Evolutionary conservation across 108 stramenopile species (phyloP), one percentile per base, ranked within the genome.

Genomic region (Seminavis robusta): DNA sequence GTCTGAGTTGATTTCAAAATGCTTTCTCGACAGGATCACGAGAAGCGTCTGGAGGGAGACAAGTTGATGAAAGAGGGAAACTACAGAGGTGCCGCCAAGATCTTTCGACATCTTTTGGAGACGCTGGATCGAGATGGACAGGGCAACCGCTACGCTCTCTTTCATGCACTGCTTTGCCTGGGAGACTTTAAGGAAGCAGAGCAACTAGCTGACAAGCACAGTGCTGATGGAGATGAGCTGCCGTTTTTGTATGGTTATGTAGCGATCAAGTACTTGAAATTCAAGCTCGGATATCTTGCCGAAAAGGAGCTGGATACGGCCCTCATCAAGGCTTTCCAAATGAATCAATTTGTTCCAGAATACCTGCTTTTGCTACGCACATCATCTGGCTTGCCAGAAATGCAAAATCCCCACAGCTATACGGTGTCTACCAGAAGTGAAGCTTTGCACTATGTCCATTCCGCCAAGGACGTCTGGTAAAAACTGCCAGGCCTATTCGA

Each of bases 31-130:
- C n/a, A n/a, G n/a, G n/a, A n/a, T n/a, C n/a, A n/a, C n/a, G n/a
- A n/a, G n/a, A n/a, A n/a, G n/a, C n/a, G n/a, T n/a, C n/a, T n/a
- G n/a, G n/a, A n/a, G n/a, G n/a, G n/a, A n/a, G n/a, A n/a, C n/a
- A n/a, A n/a, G n/a, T n/a, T n/a, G n/a, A n/a, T n/a, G n/a, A n/a
- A n/a, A n/a, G n/a, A n/a, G 9, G 41, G 41, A 4, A 42, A 42
- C 17, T 9, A 42, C 41, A 4, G 11, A 16, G 51, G 33, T 15
- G 51, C 51, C 16, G 29, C 33, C 29, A n/a, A 52, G 32, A 33
- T 17, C 11, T 52, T 33, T 33, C 51, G 21, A 33, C 33, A 33
- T n/a, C 21, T 52, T 8, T 33, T 52, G 13, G 33, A 52, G 13
- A 33, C 33, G 31, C 31, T 33, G 19, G 32, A 8, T 17, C 9